Base-by-base conservation (phyloP, 192 early-diverging fungal species). In the Backusella westeae region DNA sequence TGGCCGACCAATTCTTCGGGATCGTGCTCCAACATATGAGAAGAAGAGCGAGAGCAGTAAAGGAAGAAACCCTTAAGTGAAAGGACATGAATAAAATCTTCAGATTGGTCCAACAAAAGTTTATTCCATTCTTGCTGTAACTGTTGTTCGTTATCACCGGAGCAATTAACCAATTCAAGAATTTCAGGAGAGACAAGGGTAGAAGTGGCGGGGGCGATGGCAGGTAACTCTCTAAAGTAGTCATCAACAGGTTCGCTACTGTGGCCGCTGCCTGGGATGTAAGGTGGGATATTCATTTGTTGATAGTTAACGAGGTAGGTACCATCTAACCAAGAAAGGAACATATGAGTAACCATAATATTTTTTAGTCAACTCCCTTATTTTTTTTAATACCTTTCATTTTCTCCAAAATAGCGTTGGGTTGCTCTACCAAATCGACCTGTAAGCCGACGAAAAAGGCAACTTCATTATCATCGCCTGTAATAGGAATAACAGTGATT, bases 41-140 rank as follows among this genome's bases (percentile, higher is more conserved):
- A 75, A 41, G 82, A 81, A 29, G 69, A 69, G 1, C 85, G 82
- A 7, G 88, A 89, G 32, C 81, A 89, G 77, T 91, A 90, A 23
- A 93, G 82, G 77, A 93, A 91, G n/a, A 88, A 79, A 1, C 89
- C 91, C n/a, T 90, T 89, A 32, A 93, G 83, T 6, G 89, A 90
- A 5, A 93, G 70, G 10, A 93, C 89, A 77, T 89, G 87, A 32
- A 93, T 79, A 66, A 93, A 89, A 73, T 93, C 90, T 66, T 83
- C 80, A 34, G 81, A 77, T 70, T 87, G 81, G 17, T 92, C 87
- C 9, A 90, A 66, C 56, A 91, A 46, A 39, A 83, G 71, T 49
- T 83, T 77, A 23, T 83, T 81, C 84, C 84, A 85, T 29, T 78
- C 35, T 41, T 69, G 76, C 66, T 78, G 76, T 19, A 73, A 44